A percentile compares a stretch with the other conserved stretches of the same genome.
These are phyloP conservation scores for Apiospora marii DNA, from an alignment of 2,329 filamentous ascomycete species.

Conservation along the genomic window DNA sequence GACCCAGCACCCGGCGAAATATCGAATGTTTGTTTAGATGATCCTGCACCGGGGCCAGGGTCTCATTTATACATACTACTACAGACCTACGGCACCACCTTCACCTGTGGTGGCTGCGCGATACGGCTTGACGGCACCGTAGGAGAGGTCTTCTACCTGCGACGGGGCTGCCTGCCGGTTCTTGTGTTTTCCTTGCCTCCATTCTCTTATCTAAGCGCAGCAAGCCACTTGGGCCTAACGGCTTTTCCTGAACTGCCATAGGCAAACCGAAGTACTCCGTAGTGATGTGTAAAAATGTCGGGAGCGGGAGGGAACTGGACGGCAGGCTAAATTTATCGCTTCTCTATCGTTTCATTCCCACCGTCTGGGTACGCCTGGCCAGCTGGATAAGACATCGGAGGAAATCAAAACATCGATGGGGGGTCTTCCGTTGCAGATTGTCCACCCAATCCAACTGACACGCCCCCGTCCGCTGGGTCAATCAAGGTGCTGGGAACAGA, in stretches of 20 bases:
- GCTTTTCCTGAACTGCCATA: conserved; percentile 1
- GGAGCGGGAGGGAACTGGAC: not conserved
- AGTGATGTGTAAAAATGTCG: not conserved
- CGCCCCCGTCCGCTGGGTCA: conserved; percentile 13
- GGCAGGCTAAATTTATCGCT: not conserved
- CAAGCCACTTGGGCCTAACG: not conserved
- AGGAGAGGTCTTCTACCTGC: not conserved
- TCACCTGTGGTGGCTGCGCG: not conserved
- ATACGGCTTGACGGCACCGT: not conserved
- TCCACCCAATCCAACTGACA: not conserved
- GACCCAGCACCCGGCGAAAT: not conserved
- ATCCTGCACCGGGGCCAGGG: not conserved
- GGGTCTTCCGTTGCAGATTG: conserved; percentile 9
- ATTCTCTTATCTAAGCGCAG: not conserved
- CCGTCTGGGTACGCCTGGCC: not conserved
- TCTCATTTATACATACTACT: not conserved
- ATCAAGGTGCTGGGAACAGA: not conserved
- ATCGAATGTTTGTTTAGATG: conserved; percentile 9
- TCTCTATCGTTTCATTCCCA: not conserved
- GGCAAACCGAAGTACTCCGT: not conserved
- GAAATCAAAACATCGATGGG: not conserved
- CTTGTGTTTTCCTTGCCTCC: not conserved
- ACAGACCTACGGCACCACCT: too few relatives aligned
- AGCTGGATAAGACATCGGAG: not conserved
- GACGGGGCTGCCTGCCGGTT: not conserved